Evolutionary conservation across 148 eudicot species (phyloP).

Genomic region (Nepenthes mirabilis): DNA sequence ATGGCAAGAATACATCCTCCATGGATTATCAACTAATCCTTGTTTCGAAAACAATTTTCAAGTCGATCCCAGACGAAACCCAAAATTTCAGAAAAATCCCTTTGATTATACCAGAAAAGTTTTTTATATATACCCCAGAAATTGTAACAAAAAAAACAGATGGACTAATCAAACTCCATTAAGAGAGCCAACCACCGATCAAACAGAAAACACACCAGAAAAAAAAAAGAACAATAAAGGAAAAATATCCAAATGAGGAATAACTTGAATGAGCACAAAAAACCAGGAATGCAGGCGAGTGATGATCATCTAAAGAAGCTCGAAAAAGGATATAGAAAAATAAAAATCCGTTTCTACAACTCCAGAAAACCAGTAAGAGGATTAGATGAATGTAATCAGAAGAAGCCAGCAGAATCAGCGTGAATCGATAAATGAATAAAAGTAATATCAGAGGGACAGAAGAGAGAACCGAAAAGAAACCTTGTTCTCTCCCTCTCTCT

Average conservation of each 20-base stretch:
- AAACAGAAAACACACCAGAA: background rate
- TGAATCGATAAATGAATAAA: no score
- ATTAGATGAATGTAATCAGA: background rate
- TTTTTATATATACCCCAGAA: background rate
- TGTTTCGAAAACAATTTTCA: background rate
- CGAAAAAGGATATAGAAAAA: no score
- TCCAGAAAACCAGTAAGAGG: no score
- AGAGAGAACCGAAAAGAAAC: no score
- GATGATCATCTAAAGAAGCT: background rate
- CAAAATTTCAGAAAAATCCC: background rate
- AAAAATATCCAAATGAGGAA: constrained; percentile 8
- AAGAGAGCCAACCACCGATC: constrained; percentile 4
- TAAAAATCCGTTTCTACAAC: no score
- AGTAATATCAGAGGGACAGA: background rate
- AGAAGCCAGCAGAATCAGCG: no score
- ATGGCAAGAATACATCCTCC: background rate
- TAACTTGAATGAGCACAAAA: background rate
- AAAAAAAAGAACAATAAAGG: background rate
- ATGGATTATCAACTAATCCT: background rate
- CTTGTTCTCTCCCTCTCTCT: no score
- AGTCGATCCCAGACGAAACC: background rate
- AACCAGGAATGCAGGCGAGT: background rate
- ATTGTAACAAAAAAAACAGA: background rate
- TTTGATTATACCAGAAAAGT: background rate
- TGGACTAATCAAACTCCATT: background rate